Conservation (phyloP, 805 yeast species). For the Lachancea lanzarotensis region DNA sequence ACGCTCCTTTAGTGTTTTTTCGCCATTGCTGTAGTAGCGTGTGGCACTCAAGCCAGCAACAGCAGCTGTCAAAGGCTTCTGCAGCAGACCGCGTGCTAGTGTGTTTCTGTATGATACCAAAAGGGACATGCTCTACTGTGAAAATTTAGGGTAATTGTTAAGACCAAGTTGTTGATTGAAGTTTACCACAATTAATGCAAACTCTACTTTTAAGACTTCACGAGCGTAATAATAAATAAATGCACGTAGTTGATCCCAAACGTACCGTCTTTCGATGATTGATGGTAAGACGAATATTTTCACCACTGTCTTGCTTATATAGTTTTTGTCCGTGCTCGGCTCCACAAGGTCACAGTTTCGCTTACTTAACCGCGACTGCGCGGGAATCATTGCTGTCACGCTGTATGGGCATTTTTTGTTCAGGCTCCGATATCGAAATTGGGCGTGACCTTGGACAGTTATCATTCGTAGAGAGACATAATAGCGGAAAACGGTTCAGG, state of each 20-base stretch:
- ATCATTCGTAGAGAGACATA: slow-evolving; percentile 3
- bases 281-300: neutral
- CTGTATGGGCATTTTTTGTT: neutral
- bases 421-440: slow-evolving; percentile 9
- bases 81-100: slow-evolving; percentile 7
- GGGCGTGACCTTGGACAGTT: slow-evolving; percentile 2
- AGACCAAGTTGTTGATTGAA: neutral
- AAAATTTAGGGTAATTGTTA: neutral
- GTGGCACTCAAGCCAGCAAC: slow-evolving; percentile 9
- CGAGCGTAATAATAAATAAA: neutral
- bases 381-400: neutral
- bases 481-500: neutral
- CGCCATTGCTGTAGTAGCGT: slow-evolving; percentile 13
- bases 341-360: neutral
- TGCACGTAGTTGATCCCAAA: neutral
- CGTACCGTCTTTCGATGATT: too few species aligned
- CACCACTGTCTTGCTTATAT: slow-evolving; percentile 3
- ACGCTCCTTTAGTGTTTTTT: slow-evolving; percentile 77
- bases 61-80: slow-evolving; percentile 3
- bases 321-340: slow-evolving; percentile 4
- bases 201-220: neutral
- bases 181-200: neutral
- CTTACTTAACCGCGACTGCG: neutral
- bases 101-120: slow-evolving; percentile 7
- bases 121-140: slow-evolving; percentile 2